Evolutionary conservation across 192 early-diverging fungal species (phyloP).

Genomic region (Entomortierella chlamydospora): DNA sequence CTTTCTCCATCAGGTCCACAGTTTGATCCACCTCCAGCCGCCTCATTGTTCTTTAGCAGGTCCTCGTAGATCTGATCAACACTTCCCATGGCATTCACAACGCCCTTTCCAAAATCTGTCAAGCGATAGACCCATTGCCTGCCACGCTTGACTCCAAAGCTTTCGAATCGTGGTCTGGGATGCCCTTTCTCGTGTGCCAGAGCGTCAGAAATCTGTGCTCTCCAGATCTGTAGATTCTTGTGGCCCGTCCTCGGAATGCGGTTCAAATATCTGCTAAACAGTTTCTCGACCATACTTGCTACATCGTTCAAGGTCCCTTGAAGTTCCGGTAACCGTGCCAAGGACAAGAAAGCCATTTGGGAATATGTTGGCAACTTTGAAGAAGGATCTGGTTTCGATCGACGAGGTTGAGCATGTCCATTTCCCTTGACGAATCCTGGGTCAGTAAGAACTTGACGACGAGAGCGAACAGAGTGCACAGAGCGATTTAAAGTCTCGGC

Average conservation of each 20-base stretch:
- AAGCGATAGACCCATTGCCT: conserved; percentile 51
- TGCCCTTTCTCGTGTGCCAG: conserved; percentile 52
- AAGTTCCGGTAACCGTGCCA: conserved; percentile 43
- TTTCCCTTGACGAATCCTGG: conserved; percentile 55
- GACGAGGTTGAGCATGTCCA: conserved; percentile 48
- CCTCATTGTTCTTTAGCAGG: conserved; percentile 43
- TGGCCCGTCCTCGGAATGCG: conserved; percentile 51
- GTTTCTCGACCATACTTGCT: conserved; percentile 49
- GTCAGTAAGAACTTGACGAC: conserved; percentile 47
- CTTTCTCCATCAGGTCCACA: conserved; percentile 21
- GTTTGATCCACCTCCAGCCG: neutral
- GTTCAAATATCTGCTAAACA: conserved; percentile 49
- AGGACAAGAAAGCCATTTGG: conserved; percentile 52
- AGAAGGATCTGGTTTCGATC: conserved; percentile 44
- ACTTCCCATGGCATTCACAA: conserved; percentile 49
- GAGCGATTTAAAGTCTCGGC: conserved; percentile 50
- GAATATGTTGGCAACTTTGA: conserved; percentile 51
- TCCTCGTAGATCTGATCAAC: conserved; percentile 51
- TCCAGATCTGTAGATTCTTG: conserved; percentile 54
- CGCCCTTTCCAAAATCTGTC: conserved; percentile 48
- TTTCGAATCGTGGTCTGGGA: conserved; percentile 48
- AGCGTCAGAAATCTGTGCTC: conserved; percentile 51
- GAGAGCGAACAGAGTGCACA: conserved; percentile 51
- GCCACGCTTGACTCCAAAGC: conserved; percentile 52
- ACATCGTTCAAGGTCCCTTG: conserved; percentile 52